These are phyloP conservation scores for Naematelia aurantialba DNA, from an alignment of 768 basidiomycete species.

Conservation along the genomic window DNA sequence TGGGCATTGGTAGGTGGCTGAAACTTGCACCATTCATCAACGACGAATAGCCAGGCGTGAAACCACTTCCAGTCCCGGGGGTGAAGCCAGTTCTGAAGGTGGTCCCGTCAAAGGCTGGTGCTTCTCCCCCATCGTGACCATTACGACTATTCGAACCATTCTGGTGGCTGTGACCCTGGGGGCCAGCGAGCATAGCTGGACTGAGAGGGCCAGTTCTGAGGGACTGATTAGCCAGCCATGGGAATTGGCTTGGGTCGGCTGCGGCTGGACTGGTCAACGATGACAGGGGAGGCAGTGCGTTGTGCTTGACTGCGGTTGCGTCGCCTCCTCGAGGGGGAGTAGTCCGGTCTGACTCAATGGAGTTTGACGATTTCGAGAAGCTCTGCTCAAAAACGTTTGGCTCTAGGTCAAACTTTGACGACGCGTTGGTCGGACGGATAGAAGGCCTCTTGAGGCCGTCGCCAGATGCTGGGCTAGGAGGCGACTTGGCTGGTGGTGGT, in stretches of 20 bases:
- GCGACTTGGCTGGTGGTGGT: not conserved
- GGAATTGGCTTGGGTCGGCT: conserved; percentile 48
- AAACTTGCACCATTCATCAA: conserved; percentile 55
- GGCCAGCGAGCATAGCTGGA: conserved; percentile 92
- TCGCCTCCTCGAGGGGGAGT: conserved; percentile 56
- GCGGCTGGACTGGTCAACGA: conserved; percentile 46
- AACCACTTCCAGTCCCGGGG: conserved; percentile 62
- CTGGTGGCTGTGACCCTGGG: conserved; percentile 43
- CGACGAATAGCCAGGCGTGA: conserved; percentile 59
- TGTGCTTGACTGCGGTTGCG: conserved; percentile 37
- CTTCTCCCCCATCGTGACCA: conserved; percentile 9
- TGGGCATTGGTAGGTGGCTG: conserved; percentile 66
- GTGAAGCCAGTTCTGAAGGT: conserved; percentile 79
- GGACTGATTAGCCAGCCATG: conserved; percentile 61
- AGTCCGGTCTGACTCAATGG: conserved; percentile 25
- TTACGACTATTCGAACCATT: conserved; percentile 7
- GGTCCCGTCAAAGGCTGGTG: conserved; percentile 61
- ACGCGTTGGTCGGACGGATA: conserved; percentile 35
- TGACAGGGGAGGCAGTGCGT: conserved; percentile 48
- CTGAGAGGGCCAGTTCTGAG: conserved; percentile 89
- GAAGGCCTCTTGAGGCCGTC: conserved; percentile 34
- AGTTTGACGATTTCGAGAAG: conserved; percentile 59
- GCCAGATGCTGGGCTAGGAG: conserved; percentile 9
- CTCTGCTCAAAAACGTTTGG: conserved; percentile 95
- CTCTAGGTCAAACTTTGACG: conserved; percentile 58